phyloP scores from a whole-genome alignment of 805 yeast genomes.

The Zygoascus tannicola region DNA sequence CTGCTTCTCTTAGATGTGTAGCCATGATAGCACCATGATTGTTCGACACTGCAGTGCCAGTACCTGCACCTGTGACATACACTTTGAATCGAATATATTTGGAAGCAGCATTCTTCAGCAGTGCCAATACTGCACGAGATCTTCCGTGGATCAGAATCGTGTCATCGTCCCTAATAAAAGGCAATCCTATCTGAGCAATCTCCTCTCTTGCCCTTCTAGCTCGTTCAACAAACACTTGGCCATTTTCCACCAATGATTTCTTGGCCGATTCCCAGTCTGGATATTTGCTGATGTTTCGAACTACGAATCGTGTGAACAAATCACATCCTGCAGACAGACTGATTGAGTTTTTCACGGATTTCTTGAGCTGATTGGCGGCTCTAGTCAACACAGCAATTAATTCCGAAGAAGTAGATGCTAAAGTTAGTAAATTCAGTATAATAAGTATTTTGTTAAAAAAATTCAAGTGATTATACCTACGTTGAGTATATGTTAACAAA shows the following conservation, averaged over 20 bases:
- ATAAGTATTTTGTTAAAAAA: too few relatives aligned
- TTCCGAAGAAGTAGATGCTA: conserved; percentile 82
- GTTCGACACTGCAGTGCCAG: conserved; percentile 38
- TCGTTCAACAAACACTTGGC: conserved; percentile 81
- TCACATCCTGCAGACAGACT: conserved; percentile 97
- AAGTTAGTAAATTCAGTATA: conserved; percentile 1
- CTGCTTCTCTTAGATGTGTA: conserved; percentile 50
- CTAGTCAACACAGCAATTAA: conserved; percentile 70
- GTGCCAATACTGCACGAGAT: conserved; percentile 79
- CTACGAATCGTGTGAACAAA: conserved; percentile 84
- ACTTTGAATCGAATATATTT: conserved; percentile 78
- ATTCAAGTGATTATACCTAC: conserved; percentile 18
- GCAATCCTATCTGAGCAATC: conserved; percentile 79
- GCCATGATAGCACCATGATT: conserved; percentile 70
- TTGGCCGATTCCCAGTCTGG: conserved; percentile 94
- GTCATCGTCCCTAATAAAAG: conserved; percentile 90
- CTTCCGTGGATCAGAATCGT: conserved; percentile 79
- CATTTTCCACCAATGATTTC: conserved; percentile 82
- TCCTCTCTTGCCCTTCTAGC: conserved; percentile 83
- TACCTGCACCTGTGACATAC: conserved; percentile 36
- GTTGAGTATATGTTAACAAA: conserved; percentile 70
- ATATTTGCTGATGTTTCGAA: conserved; percentile 72
- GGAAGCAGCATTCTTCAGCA: conserved; percentile 68
- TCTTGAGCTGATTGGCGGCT: conserved; percentile 66
- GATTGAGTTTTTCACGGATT: conserved; percentile 79